These are phyloP conservation scores for Obba rivulosa DNA, from an alignment of 768 basidiomycete genomes.

Conservation along the genomic window DNA sequence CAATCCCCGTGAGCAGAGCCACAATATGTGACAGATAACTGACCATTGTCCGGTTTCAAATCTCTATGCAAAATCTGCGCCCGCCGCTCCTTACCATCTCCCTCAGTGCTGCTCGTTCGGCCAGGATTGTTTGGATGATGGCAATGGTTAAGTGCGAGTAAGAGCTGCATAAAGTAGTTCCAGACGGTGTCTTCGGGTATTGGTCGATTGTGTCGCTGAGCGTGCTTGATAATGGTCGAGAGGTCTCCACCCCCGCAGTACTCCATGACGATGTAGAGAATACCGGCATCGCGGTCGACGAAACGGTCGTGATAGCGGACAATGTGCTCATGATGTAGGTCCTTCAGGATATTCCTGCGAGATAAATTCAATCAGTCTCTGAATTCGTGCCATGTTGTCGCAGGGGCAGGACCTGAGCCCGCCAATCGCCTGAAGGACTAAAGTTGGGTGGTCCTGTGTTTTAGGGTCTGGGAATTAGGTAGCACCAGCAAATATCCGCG, in stretches of 20 bases:
- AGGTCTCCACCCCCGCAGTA: constrained; percentile 98
- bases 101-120: constrained; percentile 36
- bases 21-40: constrained; percentile 16
- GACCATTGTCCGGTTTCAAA: constrained; percentile 96
- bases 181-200: constrained; percentile 93
- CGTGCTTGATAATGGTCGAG: constrained; percentile 78
- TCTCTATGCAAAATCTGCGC: constrained; percentile 89
- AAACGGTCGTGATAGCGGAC: constrained; percentile 92
- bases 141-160: constrained; percentile 86
- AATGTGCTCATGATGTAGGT: constrained; percentile 91
- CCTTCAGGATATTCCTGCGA: constrained; percentile 89
- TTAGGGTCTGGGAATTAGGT: too few species aligned
- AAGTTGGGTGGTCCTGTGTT: too few species aligned
- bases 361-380: neutral
- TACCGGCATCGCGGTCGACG: constrained; percentile 85
- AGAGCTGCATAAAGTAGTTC: constrained; percentile 92
- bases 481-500: too few species aligned
- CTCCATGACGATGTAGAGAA: constrained; percentile 98
- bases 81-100: constrained; percentile 47
- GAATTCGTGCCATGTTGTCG: neutral
- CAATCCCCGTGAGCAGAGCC: neutral
- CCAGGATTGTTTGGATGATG: constrained; percentile 66
- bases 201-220: constrained; percentile 58
- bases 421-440: too few species aligned
- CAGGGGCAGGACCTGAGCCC: too few species aligned